Percentiles rank a stretch among this genome's conserved stretches.
Conservation (phyloP, 352 stramenopile species). For the Globisporangium carolinianum region DNA sequence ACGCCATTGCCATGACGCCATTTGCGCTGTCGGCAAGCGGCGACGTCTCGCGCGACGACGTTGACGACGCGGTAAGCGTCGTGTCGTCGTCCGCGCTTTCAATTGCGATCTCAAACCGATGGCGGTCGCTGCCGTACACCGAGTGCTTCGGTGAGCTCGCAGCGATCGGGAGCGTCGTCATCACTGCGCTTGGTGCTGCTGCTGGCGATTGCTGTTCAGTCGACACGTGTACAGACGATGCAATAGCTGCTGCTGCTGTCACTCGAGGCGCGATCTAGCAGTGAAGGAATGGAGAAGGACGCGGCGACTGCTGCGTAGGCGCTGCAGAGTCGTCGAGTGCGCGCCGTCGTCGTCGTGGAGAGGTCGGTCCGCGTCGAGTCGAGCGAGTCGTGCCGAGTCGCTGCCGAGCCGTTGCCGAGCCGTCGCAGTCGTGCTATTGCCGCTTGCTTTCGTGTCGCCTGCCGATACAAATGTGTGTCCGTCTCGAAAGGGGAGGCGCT, state of each 20-base stretch:
- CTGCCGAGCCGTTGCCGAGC: no score
- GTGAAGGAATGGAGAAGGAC: not conserved
- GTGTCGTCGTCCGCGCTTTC: constrained; percentile 4
- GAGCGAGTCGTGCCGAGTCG: no score
- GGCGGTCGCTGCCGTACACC: constrained; percentile 5
- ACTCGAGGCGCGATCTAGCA: no score
- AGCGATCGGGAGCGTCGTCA: constrained; percentile 13
- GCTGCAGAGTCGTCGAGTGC: not conserved
- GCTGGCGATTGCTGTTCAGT: not conserved
- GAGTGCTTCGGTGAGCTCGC: constrained; percentile 4
- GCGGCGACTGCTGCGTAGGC: not conserved
- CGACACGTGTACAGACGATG: no score
- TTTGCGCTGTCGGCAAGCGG: not conserved
- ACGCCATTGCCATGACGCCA: constrained; percentile 11
- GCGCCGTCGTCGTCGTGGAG: no score
- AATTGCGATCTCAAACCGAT: constrained; percentile 9
- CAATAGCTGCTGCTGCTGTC: not conserved
- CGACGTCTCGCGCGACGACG: constrained; percentile 8
- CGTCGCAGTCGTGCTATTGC: no score
- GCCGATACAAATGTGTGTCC: no score
- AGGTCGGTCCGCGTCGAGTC: no score
- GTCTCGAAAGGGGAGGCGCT: no score
- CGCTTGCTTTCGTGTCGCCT: no score
- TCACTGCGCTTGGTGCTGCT: not conserved
- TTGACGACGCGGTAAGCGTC: constrained; percentile 9